Base-by-base conservation (phyloP, 2,329 filamentous ascomycete genomes). In the Ceratocystis huliohia region DNA sequence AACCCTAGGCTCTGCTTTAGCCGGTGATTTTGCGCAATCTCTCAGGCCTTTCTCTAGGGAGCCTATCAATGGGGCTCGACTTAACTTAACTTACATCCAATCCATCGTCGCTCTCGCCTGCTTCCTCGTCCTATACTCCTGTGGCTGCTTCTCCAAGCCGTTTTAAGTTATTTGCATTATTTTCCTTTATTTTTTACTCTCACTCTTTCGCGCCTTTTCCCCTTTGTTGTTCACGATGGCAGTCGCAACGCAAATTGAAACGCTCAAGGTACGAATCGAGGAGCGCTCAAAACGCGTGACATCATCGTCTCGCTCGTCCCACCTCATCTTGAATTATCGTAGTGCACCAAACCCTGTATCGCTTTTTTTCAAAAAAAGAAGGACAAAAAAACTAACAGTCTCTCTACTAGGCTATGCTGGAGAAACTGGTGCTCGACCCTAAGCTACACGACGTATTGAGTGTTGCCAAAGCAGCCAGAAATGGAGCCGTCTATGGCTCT, bases 401-500 rank as follows among this genome's bases (percentile, higher is more conserved):
- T 66, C 17, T 45, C 17, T 57, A 6, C 22, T 72, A 93, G 88
- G 80, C 81, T 71, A 80, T 82, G 69, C 78, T 92, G 71, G 91
- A 96, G 78, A 82, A 83, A 71, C 81, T 96, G 66, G 80, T 92
- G 70, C 83, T 94, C 69, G 86, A 97, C 74, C 91, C 92, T 5
- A 82, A 85, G 70, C 89, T 96, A 78, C 90, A 94, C 72, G 90
- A 94, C 72, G 75, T 91, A 66, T 84, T 99, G 69, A 85, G 89
- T 67, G 81, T 99, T 71, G 75, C 96, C 75, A 99, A 99, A 82
- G 91, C 86, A 72, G 88, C 94, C 71, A 91, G 94, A 77, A 99
- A 97, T 85, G 94, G 94, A 75, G 87, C 92, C 70, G 91, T 99
- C 69, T 99, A 99, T 78, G 94, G 94, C 69, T 86, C 89, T 72